Evolutionary conservation across 495 filamentous ascomycete species (phyloP), one percentile per base, ranked within the genome.

Genomic region (Hypoxylon rickii): DNA sequence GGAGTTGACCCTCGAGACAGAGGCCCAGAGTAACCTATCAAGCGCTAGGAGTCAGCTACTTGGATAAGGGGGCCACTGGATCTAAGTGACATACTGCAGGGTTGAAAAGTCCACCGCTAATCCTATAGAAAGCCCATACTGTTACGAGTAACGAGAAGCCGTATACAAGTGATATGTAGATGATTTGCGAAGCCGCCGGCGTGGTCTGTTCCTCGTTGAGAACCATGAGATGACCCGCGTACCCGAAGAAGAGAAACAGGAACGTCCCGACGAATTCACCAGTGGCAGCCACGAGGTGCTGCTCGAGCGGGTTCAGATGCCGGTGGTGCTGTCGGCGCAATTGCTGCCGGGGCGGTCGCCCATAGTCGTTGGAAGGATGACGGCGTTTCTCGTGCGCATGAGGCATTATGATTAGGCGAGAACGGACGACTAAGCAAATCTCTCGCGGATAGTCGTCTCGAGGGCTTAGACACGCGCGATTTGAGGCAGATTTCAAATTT

Each of bases 101-200:
- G 60, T 89, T 87, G 64, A 88, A 88, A 3, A 86, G 63, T 4
- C 85, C 83, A 12, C 85, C 84, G 38, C 74, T 79, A 47, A 88
- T 82, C 10, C 84, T 76, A 67, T 83, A 88, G 68, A 87, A 86
- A 4, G 83, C 73, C 85, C 85, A 88, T 2, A 79, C 82, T 47
- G 84, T 87, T 43, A 86, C 81, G n/a, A 79, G 73, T 10, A 88
- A 71, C 3, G 83, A 84, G 62, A 87, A 86, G 18, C 83, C 82
- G 63, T 87, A 67, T 7, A 55, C 67, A 21, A 71, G 39, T 13
- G 70, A 47, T 36, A 65, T 61, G 55, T 69, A 69, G 10, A 63
- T 51, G 12, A 43, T 62, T 15, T 39, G 48, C 11, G 55, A 63
- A 43, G 50, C 29, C 15, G 58, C 46, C 21, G 56, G 39, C 21